phyloP scores from a whole-genome alignment of 805 yeast species.

The Ogataea wickerhamii region DNA sequence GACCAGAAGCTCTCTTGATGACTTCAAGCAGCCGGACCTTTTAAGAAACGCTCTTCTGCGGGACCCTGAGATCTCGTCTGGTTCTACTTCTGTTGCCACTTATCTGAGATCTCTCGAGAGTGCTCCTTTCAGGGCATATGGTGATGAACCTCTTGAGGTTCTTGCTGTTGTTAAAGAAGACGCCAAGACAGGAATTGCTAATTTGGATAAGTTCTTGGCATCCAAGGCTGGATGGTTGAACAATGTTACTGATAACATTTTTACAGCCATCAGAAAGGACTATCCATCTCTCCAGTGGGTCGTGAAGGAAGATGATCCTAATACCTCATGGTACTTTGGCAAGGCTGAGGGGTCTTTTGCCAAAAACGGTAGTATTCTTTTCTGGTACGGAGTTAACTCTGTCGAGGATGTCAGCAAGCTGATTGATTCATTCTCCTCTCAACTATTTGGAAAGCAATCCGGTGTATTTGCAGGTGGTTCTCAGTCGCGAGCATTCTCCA shows the following conservation, averaged over 20 bases:
- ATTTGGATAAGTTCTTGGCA: slow-evolving; percentile 80
- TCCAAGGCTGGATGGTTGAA: slow-evolving; percentile 94
- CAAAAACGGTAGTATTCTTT: slow-evolving; percentile 81
- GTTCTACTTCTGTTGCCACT: slow-evolving; percentile 71
- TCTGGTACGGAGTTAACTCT: slow-evolving; percentile 87
- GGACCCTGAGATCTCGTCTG: slow-evolving; percentile 71
- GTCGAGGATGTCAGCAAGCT: slow-evolving; percentile 59
- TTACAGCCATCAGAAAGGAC: slow-evolving; percentile 75
- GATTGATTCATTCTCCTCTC: slow-evolving; percentile 51
- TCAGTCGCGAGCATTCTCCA: slow-evolving; percentile 35
- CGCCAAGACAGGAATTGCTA: slow-evolving; percentile 45
- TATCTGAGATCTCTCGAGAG: slow-evolving; percentile 71
- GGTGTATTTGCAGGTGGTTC: slow-evolving; percentile 46
- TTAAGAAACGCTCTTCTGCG: slow-evolving; percentile 73
- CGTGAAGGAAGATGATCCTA: slow-evolving; percentile 85
- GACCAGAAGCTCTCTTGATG: slow-evolving; percentile 63
- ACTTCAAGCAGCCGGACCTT: slow-evolving; percentile 69
- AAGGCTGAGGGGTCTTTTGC: slow-evolving; percentile 93
- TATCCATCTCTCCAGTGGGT: slow-evolving; percentile 78
- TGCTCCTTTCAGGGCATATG: slow-evolving; percentile 67
- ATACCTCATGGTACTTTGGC: slow-evolving; percentile 86
- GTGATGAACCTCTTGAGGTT: slow-evolving; percentile 95
- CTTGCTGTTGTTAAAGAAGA: slow-evolving; percentile 75
- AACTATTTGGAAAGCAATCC: slow-evolving; percentile 40
- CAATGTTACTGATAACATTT: slow-evolving; percentile 93